Conservation (phyloP, 164 flowering plant species). For the Umbilicus rupestris region DNA sequence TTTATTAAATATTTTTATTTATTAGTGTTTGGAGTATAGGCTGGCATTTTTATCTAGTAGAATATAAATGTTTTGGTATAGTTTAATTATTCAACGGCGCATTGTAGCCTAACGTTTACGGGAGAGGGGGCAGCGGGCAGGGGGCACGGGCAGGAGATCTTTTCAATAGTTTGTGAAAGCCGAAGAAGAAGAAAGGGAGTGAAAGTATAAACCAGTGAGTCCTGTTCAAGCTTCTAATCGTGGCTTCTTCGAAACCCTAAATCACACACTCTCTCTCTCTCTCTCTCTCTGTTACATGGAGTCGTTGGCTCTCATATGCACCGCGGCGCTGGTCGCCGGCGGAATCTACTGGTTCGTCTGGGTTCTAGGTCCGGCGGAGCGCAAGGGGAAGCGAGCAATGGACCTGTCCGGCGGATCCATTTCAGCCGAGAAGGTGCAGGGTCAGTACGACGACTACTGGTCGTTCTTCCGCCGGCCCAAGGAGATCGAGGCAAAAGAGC, state of each 20-base stretch:
- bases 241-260: slow-evolving; percentile 3
- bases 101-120: too few relatives aligned
- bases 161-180: not conserved
- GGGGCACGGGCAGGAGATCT: not conserved
- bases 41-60: too few relatives aligned
- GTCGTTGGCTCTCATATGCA: slow-evolving; percentile 42
- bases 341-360: slow-evolving; percentile 92
- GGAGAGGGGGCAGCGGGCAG: not conserved
- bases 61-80: too few relatives aligned
- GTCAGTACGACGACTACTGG: slow-evolving; percentile 80
- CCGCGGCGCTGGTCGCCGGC: slow-evolving; percentile 51
- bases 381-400: slow-evolving; percentile 69
- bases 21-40: too few relatives aligned
- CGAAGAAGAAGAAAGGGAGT: not conserved
- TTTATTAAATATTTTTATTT: not conserved
- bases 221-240: too few relatives aligned
- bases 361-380: slow-evolving; percentile 79
- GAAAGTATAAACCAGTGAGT: not conserved
- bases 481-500: slow-evolving; percentile 72
- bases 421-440: slow-evolving; percentile 60
- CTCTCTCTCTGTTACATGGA: slow-evolving; percentile 35
- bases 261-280: slow-evolving; percentile 7
- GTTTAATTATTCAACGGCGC: too few relatives aligned
- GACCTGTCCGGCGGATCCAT: slow-evolving; percentile 86
- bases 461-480: slow-evolving; percentile 83